A percentile compares a stretch with the other conserved stretches of the same genome.
Evolutionary conservation across 2,329 filamentous ascomycete genomes (phyloP).

Genomic region (Fusarium abutilonis): DNA sequence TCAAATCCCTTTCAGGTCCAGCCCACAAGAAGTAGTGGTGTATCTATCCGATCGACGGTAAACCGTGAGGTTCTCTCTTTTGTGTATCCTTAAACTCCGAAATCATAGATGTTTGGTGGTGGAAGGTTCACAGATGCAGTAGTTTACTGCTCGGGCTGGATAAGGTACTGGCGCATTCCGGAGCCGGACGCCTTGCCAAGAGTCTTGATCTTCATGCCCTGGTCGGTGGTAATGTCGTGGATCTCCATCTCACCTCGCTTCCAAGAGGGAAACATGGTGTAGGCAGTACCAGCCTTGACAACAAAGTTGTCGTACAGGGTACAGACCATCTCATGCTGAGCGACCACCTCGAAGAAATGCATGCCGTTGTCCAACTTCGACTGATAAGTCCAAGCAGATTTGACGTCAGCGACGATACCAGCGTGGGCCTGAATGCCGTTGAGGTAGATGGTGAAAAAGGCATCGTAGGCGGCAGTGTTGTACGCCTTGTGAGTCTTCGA

Average conservation of each 20-base stretch:
- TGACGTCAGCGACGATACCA: conserved; percentile 9
- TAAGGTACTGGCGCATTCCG: conserved; percentile 36
- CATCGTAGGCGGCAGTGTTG: conserved; percentile 23
- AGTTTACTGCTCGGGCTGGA: conserved; percentile 5
- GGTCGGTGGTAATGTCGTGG: conserved; percentile 14
- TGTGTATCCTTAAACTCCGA: not conserved
- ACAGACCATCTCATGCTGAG: conserved; percentile 26
- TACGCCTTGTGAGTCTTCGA: conserved; percentile 12
- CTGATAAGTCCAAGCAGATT: conserved; percentile 16
- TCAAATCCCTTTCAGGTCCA: no score
- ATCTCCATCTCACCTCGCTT: conserved; percentile 33
- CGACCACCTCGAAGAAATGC: conserved; percentile 36
- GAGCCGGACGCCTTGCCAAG: conserved; percentile 34
- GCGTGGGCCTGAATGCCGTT: conserved; percentile 11
- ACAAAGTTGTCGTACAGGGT: conserved; percentile 3
- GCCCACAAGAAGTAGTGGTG: no score
- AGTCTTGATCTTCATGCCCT: conserved; percentile 24
- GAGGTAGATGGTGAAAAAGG: conserved; percentile 28
- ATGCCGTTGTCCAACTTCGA: conserved; percentile 12
- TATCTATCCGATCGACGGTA: not conserved
- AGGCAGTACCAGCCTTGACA: not conserved
- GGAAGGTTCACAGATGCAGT: no score
- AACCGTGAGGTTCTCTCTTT: not conserved
- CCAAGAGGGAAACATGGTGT: conserved; percentile 41
- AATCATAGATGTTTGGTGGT: not conserved